Conservation (phyloP, 306 rosid genomes). For the Pterocarpus santalinus region DNA sequence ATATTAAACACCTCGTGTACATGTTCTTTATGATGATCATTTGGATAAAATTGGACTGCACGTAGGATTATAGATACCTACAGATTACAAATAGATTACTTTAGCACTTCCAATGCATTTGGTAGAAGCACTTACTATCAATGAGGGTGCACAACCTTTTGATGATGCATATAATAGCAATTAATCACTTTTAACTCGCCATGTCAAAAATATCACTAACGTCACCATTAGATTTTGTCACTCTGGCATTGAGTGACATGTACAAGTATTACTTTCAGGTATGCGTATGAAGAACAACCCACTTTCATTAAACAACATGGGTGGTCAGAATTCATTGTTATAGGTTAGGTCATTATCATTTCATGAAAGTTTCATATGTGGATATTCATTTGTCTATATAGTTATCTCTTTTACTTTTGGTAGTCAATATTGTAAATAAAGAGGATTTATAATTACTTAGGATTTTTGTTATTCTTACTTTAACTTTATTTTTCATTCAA, state of each 20-base stretch:
- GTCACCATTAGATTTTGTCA: constrained; percentile 33
- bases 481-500: constrained; percentile 24
- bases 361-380: constrained; percentile 31
- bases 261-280: constrained; percentile 56
- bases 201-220: constrained; percentile 18
- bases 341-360: constrained; percentile 66
- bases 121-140: constrained; percentile 69
- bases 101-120: constrained; percentile 88
- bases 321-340: constrained; percentile 68
- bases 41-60: constrained; percentile 35
- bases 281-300: constrained; percentile 73
- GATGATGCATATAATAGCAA: constrained; percentile 67
- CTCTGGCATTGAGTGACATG: constrained; percentile 29
- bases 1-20: constrained; percentile 12
- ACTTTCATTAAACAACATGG: constrained; percentile 67
- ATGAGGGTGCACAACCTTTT: constrained; percentile 68
- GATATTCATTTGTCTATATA: constrained; percentile 6
- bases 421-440: constrained; percentile 16
- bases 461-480: constrained; percentile 33
- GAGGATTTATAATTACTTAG: constrained; percentile 10
- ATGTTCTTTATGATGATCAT: constrained; percentile 31
- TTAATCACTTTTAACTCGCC: constrained; percentile 43
- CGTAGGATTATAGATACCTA: constrained; percentile 77
- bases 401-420: constrained; percentile 5
- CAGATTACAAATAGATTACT: constrained; percentile 79